Evolutionary conservation across 2,329 filamentous ascomycete species (phyloP), one percentile per base, ranked within the genome.

Genomic region (Pestalotiopsis sp.): DNA sequence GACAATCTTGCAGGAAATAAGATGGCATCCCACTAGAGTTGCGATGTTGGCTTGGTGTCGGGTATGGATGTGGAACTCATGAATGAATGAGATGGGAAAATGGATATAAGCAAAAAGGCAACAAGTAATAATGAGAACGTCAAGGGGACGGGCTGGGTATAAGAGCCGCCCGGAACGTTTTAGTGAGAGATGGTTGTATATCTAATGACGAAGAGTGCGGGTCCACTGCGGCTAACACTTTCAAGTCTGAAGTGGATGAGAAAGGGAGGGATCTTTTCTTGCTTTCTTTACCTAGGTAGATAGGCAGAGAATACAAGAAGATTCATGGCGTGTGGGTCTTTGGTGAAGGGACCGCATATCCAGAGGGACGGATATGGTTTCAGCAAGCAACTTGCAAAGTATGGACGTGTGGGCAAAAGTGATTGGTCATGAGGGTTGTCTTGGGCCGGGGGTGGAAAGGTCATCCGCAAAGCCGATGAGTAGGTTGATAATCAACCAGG

Each of bases 1-100:
- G 94, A 78, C 93, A 97, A 82, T 97, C 92, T 86, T 96, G 91
- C 69, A 93, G 85, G 81, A 86, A 97, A 81, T 94, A 95, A 76
- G 87, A 82, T 85, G 92, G 92, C 93, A 97, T 97, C 84, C 86
- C 85, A 86, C 82, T 83, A 73, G 78, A 76, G 67, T 69, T 72
- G 67, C 74, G 71, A 71, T 70, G 7, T n/a, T 52, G 17, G 20
- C 17, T 6, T n/a, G n/a, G 45, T 20, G 45, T 52, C 45, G 45
- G 45, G 45, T 36, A 67, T 68, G 66, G 68, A 70, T 62, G 69
- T 66, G 70, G 45, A 56, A 67, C 65, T 49, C n/a, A 69, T 62
- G 66, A 64, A 68, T 66, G 64, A 67, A 69, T 52, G 66, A 52
- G 57, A 64, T 61, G 63, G 45, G 67, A 14, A 39, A 64, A 71